Evolutionary conservation across 2,329 filamentous ascomycete genomes (phyloP).

Genomic region (Colletotrichum zoysiae): DNA sequence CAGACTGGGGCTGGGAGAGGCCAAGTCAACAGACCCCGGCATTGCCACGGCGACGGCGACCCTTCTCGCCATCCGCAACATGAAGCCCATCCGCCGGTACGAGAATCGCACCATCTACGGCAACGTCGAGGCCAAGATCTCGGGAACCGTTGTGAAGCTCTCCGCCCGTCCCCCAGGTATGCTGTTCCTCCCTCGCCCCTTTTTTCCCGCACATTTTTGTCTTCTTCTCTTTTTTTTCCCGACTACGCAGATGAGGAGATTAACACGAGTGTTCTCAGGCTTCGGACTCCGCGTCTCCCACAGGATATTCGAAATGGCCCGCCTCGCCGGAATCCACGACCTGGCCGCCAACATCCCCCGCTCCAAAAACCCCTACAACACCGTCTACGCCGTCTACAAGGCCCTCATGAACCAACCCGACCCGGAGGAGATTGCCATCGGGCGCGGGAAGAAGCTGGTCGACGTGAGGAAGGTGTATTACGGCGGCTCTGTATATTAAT

Average conservation of each 20-base stretch:
- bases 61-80: conserved; percentile 87
- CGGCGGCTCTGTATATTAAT: conserved; percentile 77
- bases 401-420: conserved; percentile 86
- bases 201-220: neutral
- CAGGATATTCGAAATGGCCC: conserved; percentile 94
- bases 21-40: conserved; percentile 81
- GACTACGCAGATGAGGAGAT: neutral
- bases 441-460: conserved; percentile 93
- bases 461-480: conserved; percentile 98
- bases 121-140: conserved; percentile 84
- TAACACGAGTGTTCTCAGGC: conserved; percentile 63
- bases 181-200: conserved; percentile 50
- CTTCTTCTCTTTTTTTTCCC: neutral
- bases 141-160: conserved; percentile 87
- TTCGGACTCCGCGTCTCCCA: conserved; percentile 94
- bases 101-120: conserved; percentile 94
- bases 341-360: conserved; percentile 86
- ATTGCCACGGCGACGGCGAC: conserved; percentile 79
- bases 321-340: conserved; percentile 87
- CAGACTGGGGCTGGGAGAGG: conserved; percentile 88
- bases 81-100: conserved; percentile 92
- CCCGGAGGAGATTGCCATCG: conserved; percentile 90
- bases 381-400: conserved; percentile 89
- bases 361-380: conserved; percentile 96
- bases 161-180: conserved; percentile 88